Evolutionary conservation across 768 basidiomycete species (phyloP), one percentile per base, ranked within the genome.

Genomic region (Tylopilus intermedius): DNA sequence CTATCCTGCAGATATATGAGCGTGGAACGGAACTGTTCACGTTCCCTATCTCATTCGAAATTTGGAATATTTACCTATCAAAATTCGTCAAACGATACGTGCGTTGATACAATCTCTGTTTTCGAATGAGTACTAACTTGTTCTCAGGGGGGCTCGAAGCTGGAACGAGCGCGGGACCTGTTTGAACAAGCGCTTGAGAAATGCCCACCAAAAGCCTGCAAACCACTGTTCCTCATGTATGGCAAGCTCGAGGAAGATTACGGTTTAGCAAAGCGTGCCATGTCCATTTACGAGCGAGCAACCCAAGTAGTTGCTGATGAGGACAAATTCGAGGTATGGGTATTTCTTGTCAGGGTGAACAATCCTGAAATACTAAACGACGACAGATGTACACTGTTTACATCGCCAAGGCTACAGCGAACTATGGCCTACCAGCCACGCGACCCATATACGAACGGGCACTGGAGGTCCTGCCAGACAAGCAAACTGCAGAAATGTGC

Each of bases 21-120:
- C 85, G 94, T 24, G 96, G 96, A 44, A 92, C 95, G 9, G 95
- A 98, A 58, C 74, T 98, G 29, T 98, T 98, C 76, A 95, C 94
- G 8, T 98, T 91, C 78, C 96, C 96, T 0, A 84, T 98, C 55
- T 94, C 93, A 4, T 98, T 97, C 69, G 96, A 99, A 71, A 85
- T 99, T 58, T 98, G 96, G 95, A 98, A 99, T 68, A 96, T 96
- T 49, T 99, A 98, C 69, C 73, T 99, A 18, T 86, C 91, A 41
- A 98, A 98, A 71, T 99, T 99, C 67, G 81, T 94, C 54, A 94
- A 92, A 71, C 89, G 96, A 72, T 97, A 94, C 71, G 92, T 94
- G 61, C 66, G 88, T 78, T 6, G 42, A 42, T 21, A 54, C 41
- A 38, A 37, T 56, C 14, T 26, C 26, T 44, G n/a, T 10, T 30